A percentile compares a stretch with the other conserved stretches of the same genome.
These are phyloP conservation scores for Parmelia sp. DNA, from an alignment of 495 filamentous ascomycete species.

Conservation along the genomic window DNA sequence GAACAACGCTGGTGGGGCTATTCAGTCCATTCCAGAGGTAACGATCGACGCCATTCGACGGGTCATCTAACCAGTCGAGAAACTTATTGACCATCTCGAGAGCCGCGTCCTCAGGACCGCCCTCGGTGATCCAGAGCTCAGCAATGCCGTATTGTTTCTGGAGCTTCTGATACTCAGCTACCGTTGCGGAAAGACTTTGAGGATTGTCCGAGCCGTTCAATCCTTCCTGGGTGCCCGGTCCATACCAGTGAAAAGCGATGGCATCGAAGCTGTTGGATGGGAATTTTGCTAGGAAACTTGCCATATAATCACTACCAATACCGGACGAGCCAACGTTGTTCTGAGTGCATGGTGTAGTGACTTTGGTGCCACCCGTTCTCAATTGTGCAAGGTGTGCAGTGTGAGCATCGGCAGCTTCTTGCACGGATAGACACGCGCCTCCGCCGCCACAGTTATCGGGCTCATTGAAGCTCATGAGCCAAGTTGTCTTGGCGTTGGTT, in stretches of 20 bases:
- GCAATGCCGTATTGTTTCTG: slow-evolving; percentile 42
- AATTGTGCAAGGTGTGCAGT: background rate
- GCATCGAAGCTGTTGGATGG: slow-evolving; percentile 18
- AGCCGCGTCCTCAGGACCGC: slow-evolving; percentile 40
- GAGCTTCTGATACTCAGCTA: slow-evolving; percentile 45
- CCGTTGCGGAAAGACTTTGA: slow-evolving; percentile 51
- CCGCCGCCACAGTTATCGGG: slow-evolving; percentile 20
- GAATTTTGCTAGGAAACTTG: slow-evolving; percentile 12
- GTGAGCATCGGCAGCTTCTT: background rate
- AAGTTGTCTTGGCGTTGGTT: slow-evolving; percentile 18
- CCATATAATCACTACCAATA: slow-evolving; percentile 15
- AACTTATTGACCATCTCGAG: slow-evolving; percentile 41
- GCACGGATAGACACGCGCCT: slow-evolving; percentile 3
- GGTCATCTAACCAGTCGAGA: slow-evolving; percentile 57
- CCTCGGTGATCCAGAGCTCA: slow-evolving; percentile 73
- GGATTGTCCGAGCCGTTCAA: slow-evolving; percentile 21
- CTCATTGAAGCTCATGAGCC: slow-evolving; percentile 24
- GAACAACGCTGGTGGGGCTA: slow-evolving; percentile 12
- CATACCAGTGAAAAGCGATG: slow-evolving; percentile 26
- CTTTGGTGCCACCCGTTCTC: slow-evolving; percentile 9
- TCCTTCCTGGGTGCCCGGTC: slow-evolving; percentile 28
- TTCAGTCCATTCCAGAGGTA: slow-evolving; percentile 66
- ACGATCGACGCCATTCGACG: slow-evolving; percentile 50
- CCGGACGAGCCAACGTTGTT: slow-evolving; percentile 3
- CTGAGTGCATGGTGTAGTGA: slow-evolving; percentile 10